Base-by-base conservation (phyloP, 331 rosid species). In the Rhamnella rubrinervis region DNA sequence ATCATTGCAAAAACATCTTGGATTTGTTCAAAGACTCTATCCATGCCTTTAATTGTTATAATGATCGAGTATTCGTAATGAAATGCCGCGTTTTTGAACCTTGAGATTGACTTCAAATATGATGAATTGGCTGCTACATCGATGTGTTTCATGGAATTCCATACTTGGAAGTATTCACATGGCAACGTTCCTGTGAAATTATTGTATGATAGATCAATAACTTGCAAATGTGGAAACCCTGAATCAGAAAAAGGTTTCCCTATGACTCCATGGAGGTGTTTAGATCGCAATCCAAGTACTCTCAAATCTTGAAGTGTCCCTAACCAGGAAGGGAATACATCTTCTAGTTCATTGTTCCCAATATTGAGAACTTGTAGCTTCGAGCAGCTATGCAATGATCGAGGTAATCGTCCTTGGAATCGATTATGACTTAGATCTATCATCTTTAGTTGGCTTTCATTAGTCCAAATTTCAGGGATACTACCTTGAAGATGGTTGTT, bases 201-300 rank as follows among this genome's bases (percentile, higher is more conserved):
- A 20, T 60, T 60, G 20, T 60, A 5, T 1, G 65, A 60, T 11
- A 60, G 65, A 60, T 60, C 65, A 7, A 37, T 60, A 37, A 60
- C 13, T 1, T n/a, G 65, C 8, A 60, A 16, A 16, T n/a, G 31
- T 8, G 65, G 40, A 37, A 60, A 60, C 5, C 8, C 47, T 0
- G 17, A 8, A 1, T 60, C 2, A 1, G 49, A 37, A 60, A 18
- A 1, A 31, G 6, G 40, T 2, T 14, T 37, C 23, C 8, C 20
- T 59, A 18, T 18, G 1, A n/a, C 65, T 31, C 65, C 65, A 8
- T 37, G 23, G 65, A 60, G 40, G 20, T 35, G 21, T 8, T 60
- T 60, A 28, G 15, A 11, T 35, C 47, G 6, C 17, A 28, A 2
- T 16, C 8, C 12, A 10, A 40, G 46, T 40, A 40, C 46, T 8